Evolutionary conservation across 768 basidiomycete genomes (phyloP).

Genomic region (Pisolithus orientalis): DNA sequence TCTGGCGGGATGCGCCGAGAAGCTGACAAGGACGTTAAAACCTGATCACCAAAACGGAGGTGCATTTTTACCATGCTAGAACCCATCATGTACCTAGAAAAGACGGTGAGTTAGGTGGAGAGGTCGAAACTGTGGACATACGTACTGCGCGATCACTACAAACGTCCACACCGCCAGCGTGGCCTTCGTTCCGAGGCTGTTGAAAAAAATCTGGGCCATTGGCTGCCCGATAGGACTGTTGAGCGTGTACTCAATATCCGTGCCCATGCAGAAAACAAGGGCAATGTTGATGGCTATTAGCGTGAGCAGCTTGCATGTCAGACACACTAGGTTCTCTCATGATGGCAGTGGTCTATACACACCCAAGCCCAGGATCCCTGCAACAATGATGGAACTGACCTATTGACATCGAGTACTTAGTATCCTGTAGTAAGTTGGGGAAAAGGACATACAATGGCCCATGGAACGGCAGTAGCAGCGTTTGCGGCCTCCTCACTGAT

Average conservation of each 20-base stretch:
- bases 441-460: slow-evolving; percentile 40
- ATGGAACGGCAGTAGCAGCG: slow-evolving; percentile 51
- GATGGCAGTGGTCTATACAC: neutral
- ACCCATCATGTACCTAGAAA: slow-evolving; percentile 40
- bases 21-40: slow-evolving; percentile 21
- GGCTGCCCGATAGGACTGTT: slow-evolving; percentile 36
- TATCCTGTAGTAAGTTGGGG: neutral
- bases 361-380: slow-evolving; percentile 47
- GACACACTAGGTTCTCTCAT: too few relatives aligned
- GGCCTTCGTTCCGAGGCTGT: slow-evolving; percentile 37
- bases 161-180: slow-evolving; percentile 51
- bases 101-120: neutral
- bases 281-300: slow-evolving; percentile 42
- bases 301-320: too few relatives aligned
- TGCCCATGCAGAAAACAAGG: slow-evolving; percentile 55
- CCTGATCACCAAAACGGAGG: neutral
- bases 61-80: slow-evolving; percentile 35
- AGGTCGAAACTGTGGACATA: neutral
- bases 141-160: slow-evolving; percentile 43
- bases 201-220: slow-evolving; percentile 38
- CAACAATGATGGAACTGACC: slow-evolving; percentile 35
- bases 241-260: slow-evolving; percentile 37
- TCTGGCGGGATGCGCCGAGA: slow-evolving; percentile 47
- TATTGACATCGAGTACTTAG: slow-evolving; percentile 6
- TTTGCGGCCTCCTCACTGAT: slow-evolving; percentile 53